A percentile compares a stretch with the other conserved stretches of the same genome.
phyloP scores from a whole-genome alignment of 164 flowering plant species.

The Taxillus chinensis region DNA sequence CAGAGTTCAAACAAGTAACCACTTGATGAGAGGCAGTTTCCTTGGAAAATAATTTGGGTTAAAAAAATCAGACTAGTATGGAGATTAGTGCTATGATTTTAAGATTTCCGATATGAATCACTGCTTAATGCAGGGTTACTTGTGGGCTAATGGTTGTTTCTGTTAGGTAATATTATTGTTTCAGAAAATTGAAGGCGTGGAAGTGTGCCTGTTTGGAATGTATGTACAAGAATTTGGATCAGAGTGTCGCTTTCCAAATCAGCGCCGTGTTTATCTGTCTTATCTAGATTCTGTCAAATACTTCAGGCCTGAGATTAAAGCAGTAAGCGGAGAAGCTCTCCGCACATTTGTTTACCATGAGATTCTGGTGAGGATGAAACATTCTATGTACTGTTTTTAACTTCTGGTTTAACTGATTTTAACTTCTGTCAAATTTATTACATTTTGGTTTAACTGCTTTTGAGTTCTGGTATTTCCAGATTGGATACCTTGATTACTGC shows the following conservation, averaged over 20 bases:
- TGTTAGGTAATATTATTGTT: slow-evolving; percentile 77
- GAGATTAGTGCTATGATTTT: too few species aligned
- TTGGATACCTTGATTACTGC: slow-evolving; percentile 11
- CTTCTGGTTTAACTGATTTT: too few species aligned
- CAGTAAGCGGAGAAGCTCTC: slow-evolving; percentile 88
- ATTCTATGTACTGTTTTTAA: not conserved
- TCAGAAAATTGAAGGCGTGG: slow-evolving; percentile 99
- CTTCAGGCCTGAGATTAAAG: slow-evolving; percentile 86
- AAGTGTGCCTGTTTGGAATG: slow-evolving; percentile 98
- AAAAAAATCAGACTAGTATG: too few species aligned
- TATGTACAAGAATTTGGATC: slow-evolving; percentile 98
- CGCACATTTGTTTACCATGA: slow-evolving; percentile 98
- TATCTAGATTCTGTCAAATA: slow-evolving; percentile 97
- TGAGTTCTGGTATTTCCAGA: not conserved
- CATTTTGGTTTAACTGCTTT: not conserved
- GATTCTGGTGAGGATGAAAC: slow-evolving; percentile 52
- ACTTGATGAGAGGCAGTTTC: too few species aligned
- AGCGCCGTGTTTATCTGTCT: slow-evolving; percentile 93
- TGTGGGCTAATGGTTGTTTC: not conserved
- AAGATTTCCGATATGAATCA: too few species aligned
- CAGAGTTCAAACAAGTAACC: too few species aligned
- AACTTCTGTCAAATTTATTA: too few species aligned
- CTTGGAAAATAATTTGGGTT: too few species aligned
- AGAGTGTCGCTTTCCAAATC: slow-evolving; percentile 80
- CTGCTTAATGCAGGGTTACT: too few species aligned